These are phyloP conservation scores for Eucalyptus pumila DNA, from an alignment of 345 rosid genomes.

Conservation along the genomic window DNA sequence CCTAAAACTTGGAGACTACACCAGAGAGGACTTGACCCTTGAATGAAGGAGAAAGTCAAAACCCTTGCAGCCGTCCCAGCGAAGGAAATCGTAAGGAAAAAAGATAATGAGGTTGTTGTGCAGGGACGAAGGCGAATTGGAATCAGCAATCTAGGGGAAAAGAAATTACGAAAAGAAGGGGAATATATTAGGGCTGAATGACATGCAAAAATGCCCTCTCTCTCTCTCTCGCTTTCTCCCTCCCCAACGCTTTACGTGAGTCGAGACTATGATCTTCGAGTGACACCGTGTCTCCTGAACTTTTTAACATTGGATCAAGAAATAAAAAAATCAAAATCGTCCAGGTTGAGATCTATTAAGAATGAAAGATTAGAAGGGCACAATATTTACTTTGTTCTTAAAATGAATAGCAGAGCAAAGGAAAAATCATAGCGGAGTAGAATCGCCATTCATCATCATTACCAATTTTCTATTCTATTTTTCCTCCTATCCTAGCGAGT, in stretches of 20 bases:
- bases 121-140: not conserved
- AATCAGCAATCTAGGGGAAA: not conserved
- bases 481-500: not conserved
- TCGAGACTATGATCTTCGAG: not conserved
- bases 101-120: not conserved
- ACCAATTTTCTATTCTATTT: not conserved
- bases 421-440: not conserved
- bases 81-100: not conserved
- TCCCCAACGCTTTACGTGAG: not conserved
- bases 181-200: not conserved
- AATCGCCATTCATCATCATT: not conserved
- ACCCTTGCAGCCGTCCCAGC: not conserved
- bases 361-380: not conserved
- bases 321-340: not conserved
- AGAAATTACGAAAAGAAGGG: not conserved
- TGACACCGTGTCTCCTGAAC: not conserved
- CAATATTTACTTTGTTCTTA: not conserved
- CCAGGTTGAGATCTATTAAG: not conserved
- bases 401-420: not conserved
- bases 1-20: not conserved
- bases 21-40: not conserved
- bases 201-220: not conserved
- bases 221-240: not conserved
- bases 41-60: not conserved
- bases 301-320: not conserved